Conservation (phyloP, 2,329 filamentous ascomycete genomes). For the Allantophomopsis lycopodina region DNA sequence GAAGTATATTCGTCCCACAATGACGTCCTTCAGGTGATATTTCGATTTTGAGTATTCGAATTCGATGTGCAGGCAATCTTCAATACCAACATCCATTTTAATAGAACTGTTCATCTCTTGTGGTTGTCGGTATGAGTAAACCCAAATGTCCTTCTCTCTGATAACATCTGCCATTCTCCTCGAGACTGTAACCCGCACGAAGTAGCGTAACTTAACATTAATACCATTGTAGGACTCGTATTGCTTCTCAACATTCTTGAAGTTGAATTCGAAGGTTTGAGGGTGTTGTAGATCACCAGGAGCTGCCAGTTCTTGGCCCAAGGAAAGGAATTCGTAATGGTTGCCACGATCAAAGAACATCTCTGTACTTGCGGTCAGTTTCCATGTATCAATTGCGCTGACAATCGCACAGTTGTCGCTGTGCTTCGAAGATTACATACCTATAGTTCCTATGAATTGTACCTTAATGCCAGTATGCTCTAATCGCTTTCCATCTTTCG, state of each 20-base stretch:
- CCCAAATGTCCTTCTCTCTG: constrained; percentile 98
- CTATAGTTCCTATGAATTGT: constrained; percentile 97
- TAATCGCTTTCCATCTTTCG: constrained; percentile 94
- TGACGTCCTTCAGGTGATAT: constrained; percentile 98
- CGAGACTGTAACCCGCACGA: constrained; percentile 91
- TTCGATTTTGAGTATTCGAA: constrained; percentile 99
- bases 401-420: too few species aligned
- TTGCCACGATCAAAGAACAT: constrained; percentile 99
- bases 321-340: constrained; percentile 96
- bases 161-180: constrained; percentile 96
- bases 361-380: constrained; percentile 36
- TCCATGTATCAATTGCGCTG: too few species aligned
- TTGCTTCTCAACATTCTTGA: constrained; percentile 99
- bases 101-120: constrained; percentile 97
- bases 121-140: constrained; percentile 95
- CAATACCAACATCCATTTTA: constrained; percentile 99
- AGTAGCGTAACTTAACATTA: constrained; percentile 98
- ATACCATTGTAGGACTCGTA: constrained; percentile 99
- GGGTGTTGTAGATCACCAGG: constrained; percentile 97
- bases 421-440: constrained; percentile 29
- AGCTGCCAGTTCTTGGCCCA: constrained; percentile 91
- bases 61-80: constrained; percentile 97
- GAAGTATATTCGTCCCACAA: constrained; percentile 97
- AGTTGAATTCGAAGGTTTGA: constrained; percentile 98
- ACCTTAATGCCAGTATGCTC: constrained; percentile 99